Evolutionary conservation across 2,329 filamentous ascomycete species (phyloP), one percentile per base, ranked within the genome.

Genomic region (Diplodia seriata): DNA sequence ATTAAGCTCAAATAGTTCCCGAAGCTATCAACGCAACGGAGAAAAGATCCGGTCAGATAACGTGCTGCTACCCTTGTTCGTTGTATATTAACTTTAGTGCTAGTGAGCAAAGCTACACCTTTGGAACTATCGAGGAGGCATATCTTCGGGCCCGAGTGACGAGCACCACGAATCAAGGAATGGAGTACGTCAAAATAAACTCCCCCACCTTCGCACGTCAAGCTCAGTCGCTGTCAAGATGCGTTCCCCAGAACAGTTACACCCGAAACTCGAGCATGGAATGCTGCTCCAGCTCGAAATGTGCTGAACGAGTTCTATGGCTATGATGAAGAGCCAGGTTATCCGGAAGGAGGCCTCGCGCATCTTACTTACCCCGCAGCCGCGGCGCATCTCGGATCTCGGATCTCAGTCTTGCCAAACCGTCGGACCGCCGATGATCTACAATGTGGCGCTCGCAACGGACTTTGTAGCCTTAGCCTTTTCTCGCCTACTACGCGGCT

Each of bases 261-360:
- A 6, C 20, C 3, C 51, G 51, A 23, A 18, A 1, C 11, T 20
- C 20, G 18, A 20, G 18, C 15, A 20, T 6, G 14, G 8, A 14
- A 55, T 26, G 29, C 4, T 31, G 8, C 15, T 1, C 7, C 20
- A n/a, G 26, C n/a, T 6, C 18, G 9, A 33, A 33, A 33, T 33
- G 31, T n/a, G 53, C 5, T 55, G 8, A 36, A 55, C 4, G 53
- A 33, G 7, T 38, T 55, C 7, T 31, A 55, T 14, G 14, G 31
- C 53, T 55, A 23, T 14, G 53, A 11, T n/a, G 53, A 23, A 38
- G 53, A 55, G 31, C 53, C 53, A 12, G 68, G 68, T 61, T 68
- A 73, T 67, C 81, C 81, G 0, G 82, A 84, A 69, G 81, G 81
- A 18, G 81, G 81, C 1, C 68, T 75, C 2, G 68, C 72, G 40